Base-by-base conservation (phyloP, 805 yeast genomes). In the Wickerhamiella sergipiensis region DNA sequence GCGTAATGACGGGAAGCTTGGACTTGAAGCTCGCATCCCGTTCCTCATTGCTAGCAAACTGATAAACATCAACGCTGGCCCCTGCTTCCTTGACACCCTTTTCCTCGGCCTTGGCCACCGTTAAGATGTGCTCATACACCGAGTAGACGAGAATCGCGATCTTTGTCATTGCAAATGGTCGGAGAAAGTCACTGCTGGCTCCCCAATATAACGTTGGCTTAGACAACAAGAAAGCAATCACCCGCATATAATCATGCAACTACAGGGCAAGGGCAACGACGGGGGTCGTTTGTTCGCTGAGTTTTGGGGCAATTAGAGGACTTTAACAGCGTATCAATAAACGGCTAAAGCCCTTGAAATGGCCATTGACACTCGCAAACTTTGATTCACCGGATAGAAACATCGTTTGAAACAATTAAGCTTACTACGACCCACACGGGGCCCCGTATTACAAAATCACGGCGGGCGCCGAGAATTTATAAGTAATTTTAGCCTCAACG, bases 71-170 rank as follows among this genome's bases (percentile, higher is more conserved):
- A 19, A 85, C 95, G 13, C 62, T 51, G 29, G 77, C 77, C 52
- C 94, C 94, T 12, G 88, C 80, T 23, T 77, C 65, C 61, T 75
- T 77, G 54, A 85, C 71, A 59, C 95, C 95, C 56, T 72, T 71
- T 64, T 80, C 74, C 57, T 78, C 78, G 39, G 79, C 74, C 64
- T 77, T 75, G 45, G 95, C 92, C 61, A 88, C 62, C 33, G 71
- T 66, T 54, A 76, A 76, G 57, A 85, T 70, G 68, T 87, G 96
- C 54, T 86, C 88, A 70, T 83, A 86, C 43, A 80, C 71, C 23
- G 95, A 81, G 74, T 86, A 88, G 50, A 75, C 71, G 54, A 81
- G 73, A 61, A 80, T 71, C 45, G 76, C 76, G 52, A 72, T 63
- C 55, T 66, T 69, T 13, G 51, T 52, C 59, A 58, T 59, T 31